Evolutionary conservation across 441 rosid species (phyloP).

Genomic region (Populus hybrid): DNA sequence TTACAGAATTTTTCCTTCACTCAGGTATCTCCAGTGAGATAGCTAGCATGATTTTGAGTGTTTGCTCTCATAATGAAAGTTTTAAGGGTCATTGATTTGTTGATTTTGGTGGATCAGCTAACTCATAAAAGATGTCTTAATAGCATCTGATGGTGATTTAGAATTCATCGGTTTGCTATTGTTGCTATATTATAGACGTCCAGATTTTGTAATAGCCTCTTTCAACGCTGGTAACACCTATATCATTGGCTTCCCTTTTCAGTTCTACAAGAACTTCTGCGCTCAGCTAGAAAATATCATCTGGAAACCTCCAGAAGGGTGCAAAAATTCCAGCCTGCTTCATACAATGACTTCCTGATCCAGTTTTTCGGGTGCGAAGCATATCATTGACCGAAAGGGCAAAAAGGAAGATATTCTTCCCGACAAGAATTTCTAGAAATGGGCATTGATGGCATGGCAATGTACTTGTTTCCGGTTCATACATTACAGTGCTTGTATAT

Average conservation of each 20-base stretch:
- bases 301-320: slow-evolving; percentile 58
- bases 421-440: background rate
- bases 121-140: background rate
- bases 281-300: slow-evolving; percentile 69
- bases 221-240: background rate
- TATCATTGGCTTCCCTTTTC: slow-evolving; percentile 4
- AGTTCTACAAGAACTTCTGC: slow-evolving; percentile 88
- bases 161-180: background rate
- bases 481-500: background rate
- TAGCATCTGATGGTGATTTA: background rate
- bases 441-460: background rate
- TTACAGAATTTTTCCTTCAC: background rate
- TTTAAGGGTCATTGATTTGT: background rate
- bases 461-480: background rate
- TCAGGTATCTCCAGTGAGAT: background rate
- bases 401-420: background rate
- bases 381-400: slow-evolving; percentile 6
- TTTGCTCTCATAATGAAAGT: background rate
- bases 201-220: too few relatives aligned
- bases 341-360: slow-evolving; percentile 53
- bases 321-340: slow-evolving; percentile 38
- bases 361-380: slow-evolving; percentile 26
- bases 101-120: too few relatives aligned
- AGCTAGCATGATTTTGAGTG: background rate
- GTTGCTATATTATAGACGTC: too few relatives aligned